Evolutionary conservation across 306 rosid genomes (phyloP).

Genomic region (Carpinus viminea): DNA sequence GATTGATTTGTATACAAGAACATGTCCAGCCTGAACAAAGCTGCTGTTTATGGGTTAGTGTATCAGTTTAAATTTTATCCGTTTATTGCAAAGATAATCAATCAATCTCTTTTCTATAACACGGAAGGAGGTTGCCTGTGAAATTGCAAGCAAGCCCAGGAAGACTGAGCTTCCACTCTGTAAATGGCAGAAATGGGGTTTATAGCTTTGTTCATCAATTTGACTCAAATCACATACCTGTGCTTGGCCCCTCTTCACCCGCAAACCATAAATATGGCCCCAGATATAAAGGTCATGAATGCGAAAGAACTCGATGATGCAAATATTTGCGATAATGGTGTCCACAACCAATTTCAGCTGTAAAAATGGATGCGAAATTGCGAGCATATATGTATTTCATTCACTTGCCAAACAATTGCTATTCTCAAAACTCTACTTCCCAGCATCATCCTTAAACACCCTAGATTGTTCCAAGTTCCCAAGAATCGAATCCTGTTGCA

Average conservation of each 20-base stretch:
- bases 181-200: neutral
- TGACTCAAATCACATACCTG: neutral
- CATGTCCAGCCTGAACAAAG: constrained; percentile 8
- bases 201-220: neutral
- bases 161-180: neutral
- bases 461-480: constrained; percentile 77
- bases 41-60: neutral
- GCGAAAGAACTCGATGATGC: neutral
- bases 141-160: constrained; percentile 7
- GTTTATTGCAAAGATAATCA: neutral
- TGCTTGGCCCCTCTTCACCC: neutral
- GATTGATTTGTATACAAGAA: neutral
- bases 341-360: no score
- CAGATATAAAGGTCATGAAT: neutral
- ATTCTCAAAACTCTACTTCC: neutral
- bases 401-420: neutral
- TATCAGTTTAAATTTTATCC: neutral
- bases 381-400: neutral
- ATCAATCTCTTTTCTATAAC: neutral
- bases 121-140: neutral
- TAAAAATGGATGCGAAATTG: neutral
- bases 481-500: constrained; percentile 89
- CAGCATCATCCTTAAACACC: constrained; percentile 46
- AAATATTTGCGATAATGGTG: no score
- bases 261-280: neutral